Base-by-base conservation (phyloP, 2,329 filamentous ascomycete species). In the Trichophyton rubrum region DNA sequence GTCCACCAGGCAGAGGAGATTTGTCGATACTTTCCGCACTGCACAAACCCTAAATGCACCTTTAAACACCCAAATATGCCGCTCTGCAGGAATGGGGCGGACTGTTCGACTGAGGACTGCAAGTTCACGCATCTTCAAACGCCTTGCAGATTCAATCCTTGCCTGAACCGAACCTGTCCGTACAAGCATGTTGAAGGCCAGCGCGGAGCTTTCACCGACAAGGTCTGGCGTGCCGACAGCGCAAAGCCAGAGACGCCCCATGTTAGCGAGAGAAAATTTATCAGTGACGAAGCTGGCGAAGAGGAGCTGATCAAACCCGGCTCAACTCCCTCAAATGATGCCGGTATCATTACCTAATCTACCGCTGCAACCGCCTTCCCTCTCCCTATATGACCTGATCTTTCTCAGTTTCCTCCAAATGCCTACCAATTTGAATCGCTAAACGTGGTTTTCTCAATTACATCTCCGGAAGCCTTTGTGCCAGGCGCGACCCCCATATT, bases 181-280 rank as follows among this genome's bases (percentile, higher is more conserved):
- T 97, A 90, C 77, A 90, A 90, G 74, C 93, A 99, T 73, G 87
- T 85, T 45, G 90, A 95, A 60, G 93, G 92, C 11, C 93, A 99
- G 77, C 85, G 89, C 67, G 90, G 88, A 58, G 84, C 82, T 13
- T 92, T 90, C 74, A 83, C 86, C 63, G 89, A 95, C 73, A 96
- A 95, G 76, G 89, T 95, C 30, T 97, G 92, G 92, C 90, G 86
- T 17, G 82, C 89, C 2, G 82, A 80, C 40, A 76, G 74, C 22
- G 70, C 66, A 9, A 41, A 38, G 17, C 63, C 67, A 58, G 67
- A 69, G 45, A 69, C 73, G 30, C 78, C 82, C 61, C 89, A 95
- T 72, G 85, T 95, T 57, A 95, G 90, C 69, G 89, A 96, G 73
- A 82, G 91, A 67, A 92, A 89, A 70, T 96, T 96, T 75, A 85